Base-by-base conservation (phyloP, 495 filamentous ascomycete species). In the Thermochaetoides thermophila region DNA sequence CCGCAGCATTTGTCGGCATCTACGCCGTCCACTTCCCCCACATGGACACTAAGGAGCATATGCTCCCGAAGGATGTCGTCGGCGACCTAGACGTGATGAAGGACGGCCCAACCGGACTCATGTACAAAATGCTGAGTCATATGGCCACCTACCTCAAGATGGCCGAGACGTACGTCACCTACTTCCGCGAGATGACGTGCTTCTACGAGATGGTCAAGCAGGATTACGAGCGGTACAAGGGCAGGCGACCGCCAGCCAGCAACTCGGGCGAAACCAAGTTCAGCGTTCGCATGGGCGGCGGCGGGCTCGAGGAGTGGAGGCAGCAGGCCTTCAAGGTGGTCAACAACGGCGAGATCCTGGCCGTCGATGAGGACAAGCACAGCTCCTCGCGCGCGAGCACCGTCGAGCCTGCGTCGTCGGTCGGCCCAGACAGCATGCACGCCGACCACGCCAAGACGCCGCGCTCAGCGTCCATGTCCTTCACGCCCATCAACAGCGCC, bases 1-100 rank as follows among this genome's bases (percentile, higher is more conserved):
- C 78, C 38, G 80, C 80, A n/a, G 73, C 72, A 0, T 81, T 84
- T 40, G 56, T 64, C 3, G 73, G 70, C 23, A 57, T 87, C 7
- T 92, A 91, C 47, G 73, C 70, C 7, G 61, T 64, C 17, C 69
- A 78, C 46, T 92, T 87, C 49, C 73, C 77, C 0, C 73, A 78
- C 39, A 85, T 89, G 78, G 84, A 92, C 42, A 61, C 61, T 1
- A 64, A 74, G 14, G 65, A 68, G 11, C 68, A 74, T 44, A 66
- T 87, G 58, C 49, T 46, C 2, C 50, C 52, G 4, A 14, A 51
- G 6, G 50, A 43, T 3, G 31, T 31, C 10, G 32, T 38, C 6
- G 44, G 27, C 7, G 38, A 44, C n/a, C 10, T 41, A 10, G 45
- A 49, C 17, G 24, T 49, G 5, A 53, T 41, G 17, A 54, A 45